Percentiles rank a stretch among this genome's conserved stretches.
These are phyloP conservation scores for Alternaria sp. DNA, from an alignment of 2,329 filamentous ascomycete species.

Conservation along the genomic window DNA sequence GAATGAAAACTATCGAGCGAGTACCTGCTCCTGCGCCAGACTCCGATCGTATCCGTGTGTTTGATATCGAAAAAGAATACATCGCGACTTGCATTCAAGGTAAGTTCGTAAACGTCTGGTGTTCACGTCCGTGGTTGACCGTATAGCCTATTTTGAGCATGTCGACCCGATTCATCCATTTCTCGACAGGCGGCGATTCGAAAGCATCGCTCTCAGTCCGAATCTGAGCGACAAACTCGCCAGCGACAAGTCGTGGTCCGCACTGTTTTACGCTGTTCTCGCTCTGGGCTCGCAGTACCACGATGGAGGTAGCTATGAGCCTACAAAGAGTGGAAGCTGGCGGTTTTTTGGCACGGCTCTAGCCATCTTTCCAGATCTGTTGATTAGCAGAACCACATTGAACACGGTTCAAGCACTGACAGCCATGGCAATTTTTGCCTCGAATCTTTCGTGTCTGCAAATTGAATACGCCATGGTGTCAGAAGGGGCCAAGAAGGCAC, in stretches of 20 bases:
- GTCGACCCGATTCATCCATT: neutral
- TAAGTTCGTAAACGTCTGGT: neutral
- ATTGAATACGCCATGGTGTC: neutral
- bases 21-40: neutral
- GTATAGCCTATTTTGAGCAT: neutral
- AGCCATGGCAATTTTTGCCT: neutral
- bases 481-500: constrained; percentile 42
- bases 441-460: neutral
- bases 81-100: neutral
- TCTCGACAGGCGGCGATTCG: neutral
- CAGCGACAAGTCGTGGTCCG: neutral
- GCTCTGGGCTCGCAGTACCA: neutral
- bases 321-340: neutral
- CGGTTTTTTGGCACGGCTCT: neutral
- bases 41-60: neutral
- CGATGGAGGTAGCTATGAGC: neutral
- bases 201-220: neutral
- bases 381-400: neutral
- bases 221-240: neutral
- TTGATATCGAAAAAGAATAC: neutral
- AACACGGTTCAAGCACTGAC: neutral
- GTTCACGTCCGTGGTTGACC: neutral
- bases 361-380: neutral
- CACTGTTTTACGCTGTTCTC: neutral
- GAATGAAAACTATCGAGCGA: neutral